Evolutionary conservation across 2,329 filamentous ascomycete species (phyloP).

Genomic region (Nigrospora sphaerica): DNA sequence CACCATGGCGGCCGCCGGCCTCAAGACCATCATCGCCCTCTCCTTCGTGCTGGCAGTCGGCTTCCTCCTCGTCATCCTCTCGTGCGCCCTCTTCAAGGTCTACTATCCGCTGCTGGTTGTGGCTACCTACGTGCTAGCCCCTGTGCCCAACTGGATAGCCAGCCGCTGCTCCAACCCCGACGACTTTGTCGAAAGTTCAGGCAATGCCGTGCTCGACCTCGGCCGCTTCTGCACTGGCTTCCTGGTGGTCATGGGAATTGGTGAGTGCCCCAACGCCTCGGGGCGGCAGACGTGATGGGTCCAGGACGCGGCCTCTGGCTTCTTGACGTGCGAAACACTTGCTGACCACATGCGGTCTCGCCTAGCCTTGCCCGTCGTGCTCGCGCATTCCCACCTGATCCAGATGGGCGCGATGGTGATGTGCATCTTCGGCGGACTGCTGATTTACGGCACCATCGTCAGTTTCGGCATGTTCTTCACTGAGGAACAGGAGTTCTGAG

Average conservation of each 20-base stretch:
- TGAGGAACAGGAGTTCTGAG: slow-evolving; percentile 89
- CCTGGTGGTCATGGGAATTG: slow-evolving; percentile 93
- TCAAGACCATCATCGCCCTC: slow-evolving; percentile 98
- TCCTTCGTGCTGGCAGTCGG: slow-evolving; percentile 98
- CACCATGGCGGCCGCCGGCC: slow-evolving; percentile 70
- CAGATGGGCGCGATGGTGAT: slow-evolving; percentile 82
- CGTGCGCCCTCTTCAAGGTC: slow-evolving; percentile 87
- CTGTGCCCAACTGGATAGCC: slow-evolving; percentile 95
- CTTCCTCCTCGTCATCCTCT: slow-evolving; percentile 97
- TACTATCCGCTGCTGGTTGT: slow-evolving; percentile 96
- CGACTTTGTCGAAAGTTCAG: slow-evolving; percentile 85
- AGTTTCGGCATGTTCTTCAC: slow-evolving; percentile 98
- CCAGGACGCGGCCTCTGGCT: no score
- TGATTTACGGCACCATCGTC: slow-evolving; percentile 98
- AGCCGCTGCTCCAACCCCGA: slow-evolving; percentile 81
- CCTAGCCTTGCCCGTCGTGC: slow-evolving; percentile 75
- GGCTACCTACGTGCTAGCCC: slow-evolving; percentile 88
- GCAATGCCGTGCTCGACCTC: slow-evolving; percentile 82
- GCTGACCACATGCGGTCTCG: slow-evolving; percentile 4
- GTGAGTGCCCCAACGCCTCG: slow-evolving; percentile 45
- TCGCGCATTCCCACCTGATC: slow-evolving; percentile 84
- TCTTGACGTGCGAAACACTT: no score
- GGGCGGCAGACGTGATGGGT: no score
- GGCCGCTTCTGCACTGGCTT: slow-evolving; percentile 93
- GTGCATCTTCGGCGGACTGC: slow-evolving; percentile 83